phyloP scores from a whole-genome alignment of 192 early-diverging fungal genomes.

The Podila verticillata region DNA sequence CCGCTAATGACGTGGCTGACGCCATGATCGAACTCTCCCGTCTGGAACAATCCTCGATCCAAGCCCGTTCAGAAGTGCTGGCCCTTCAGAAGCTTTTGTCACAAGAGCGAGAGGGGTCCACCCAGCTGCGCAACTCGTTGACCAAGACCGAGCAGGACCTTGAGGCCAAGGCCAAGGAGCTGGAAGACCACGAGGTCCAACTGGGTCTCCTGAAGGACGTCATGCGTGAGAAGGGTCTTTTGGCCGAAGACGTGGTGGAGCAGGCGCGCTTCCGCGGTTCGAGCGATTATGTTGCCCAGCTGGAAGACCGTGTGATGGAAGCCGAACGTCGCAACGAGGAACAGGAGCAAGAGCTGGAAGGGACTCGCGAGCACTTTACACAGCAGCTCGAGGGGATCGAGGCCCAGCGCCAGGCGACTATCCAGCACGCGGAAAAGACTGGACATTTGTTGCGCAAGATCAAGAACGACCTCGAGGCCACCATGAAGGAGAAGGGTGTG shows the following conservation, averaged over 20 bases:
- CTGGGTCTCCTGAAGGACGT: slow-evolving; percentile 63
- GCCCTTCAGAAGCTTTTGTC: slow-evolving; percentile 52
- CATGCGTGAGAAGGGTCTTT: slow-evolving; percentile 58
- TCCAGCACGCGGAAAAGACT: slow-evolving; percentile 38
- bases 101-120: slow-evolving; percentile 53
- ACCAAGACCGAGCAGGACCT: slow-evolving; percentile 53
- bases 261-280: slow-evolving; percentile 32
- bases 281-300: slow-evolving; percentile 20
- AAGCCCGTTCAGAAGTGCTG: slow-evolving; percentile 55
- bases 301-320: slow-evolving; percentile 25
- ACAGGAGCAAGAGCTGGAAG: slow-evolving; percentile 26
- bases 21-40: slow-evolving; percentile 55
- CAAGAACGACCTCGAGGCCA: slow-evolving; percentile 36
- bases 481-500: slow-evolving; percentile 36
- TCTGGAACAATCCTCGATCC: slow-evolving; percentile 58
- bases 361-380: slow-evolving; percentile 3
- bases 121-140: slow-evolving; percentile 40
- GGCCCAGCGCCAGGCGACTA: slow-evolving; percentile 26
- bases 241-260: slow-evolving; percentile 41
- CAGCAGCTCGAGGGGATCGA: slow-evolving; percentile 26
- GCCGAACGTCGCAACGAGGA: slow-evolving; percentile 18
- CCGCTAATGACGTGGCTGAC: slow-evolving; percentile 52
- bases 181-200: slow-evolving; percentile 64
- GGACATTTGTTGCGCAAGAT: slow-evolving; percentile 30
- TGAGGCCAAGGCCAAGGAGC: slow-evolving; percentile 45